These are phyloP conservation scores for Paramyrothecium roridum DNA, from an alignment of 2,329 filamentous ascomycete species.

Conservation along the genomic window DNA sequence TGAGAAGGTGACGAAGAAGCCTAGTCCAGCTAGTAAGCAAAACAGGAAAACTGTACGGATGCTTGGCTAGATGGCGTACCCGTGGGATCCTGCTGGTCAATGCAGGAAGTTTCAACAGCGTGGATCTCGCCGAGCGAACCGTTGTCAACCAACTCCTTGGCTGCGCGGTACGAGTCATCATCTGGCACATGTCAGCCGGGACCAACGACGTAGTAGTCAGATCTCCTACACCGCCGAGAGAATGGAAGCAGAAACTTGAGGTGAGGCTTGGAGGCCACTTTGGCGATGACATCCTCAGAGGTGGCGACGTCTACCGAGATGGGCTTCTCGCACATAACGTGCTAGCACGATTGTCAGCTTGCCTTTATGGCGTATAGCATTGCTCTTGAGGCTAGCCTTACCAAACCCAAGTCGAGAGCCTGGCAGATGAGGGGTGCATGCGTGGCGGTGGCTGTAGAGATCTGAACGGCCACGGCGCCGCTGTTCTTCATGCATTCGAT, in stretches of 20 bases:
- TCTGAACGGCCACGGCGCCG: constrained; percentile 22
- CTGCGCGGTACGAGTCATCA: constrained; percentile 13
- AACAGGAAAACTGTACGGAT: too few relatives aligned
- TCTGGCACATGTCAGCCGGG: constrained; percentile 3
- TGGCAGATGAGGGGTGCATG: constrained; percentile 20
- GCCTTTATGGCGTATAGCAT: too few relatives aligned
- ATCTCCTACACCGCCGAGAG: constrained; percentile 9
- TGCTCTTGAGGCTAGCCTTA: background rate
- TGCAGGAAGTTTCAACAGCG: constrained; percentile 15
- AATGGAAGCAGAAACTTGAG: constrained; percentile 16
- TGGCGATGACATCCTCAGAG: constrained; percentile 12
- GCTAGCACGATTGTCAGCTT: constrained; percentile 3
- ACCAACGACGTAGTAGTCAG: too few relatives aligned
- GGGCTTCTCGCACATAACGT: constrained; percentile 19
- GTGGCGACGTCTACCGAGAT: constrained; percentile 15
- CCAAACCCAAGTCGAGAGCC: constrained; percentile 14
- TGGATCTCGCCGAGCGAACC: constrained; percentile 16
- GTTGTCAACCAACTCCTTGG: constrained; percentile 11
- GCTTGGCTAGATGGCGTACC: constrained; percentile 4
- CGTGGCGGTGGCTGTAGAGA: constrained; percentile 24
- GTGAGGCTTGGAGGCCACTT: constrained; percentile 12
- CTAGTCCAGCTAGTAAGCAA: constrained; percentile 3
- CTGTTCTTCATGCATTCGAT: constrained; percentile 22
- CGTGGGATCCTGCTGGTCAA: constrained; percentile 14
- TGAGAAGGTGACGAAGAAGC: constrained; percentile 27